Percentiles rank a stretch among this genome's conserved stretches.
Conservation (phyloP, 2,329 filamentous ascomycete species). For the Fusarium sp. region DNA sequence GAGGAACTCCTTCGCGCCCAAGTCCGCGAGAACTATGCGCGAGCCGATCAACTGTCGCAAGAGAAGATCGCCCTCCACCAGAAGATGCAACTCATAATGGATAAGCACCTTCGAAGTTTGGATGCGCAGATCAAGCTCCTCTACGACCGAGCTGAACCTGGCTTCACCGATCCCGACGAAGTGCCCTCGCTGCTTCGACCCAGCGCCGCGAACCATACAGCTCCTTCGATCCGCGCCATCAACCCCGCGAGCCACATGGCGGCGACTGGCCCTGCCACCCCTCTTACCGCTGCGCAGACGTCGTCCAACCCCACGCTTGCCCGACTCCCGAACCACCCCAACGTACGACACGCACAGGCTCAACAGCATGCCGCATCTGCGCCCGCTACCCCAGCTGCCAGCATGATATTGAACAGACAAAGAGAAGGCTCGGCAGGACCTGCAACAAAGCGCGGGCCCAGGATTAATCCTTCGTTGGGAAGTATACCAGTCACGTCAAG, state of each 20-base stretch:
- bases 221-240: slow-evolving; percentile 55
- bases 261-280: slow-evolving; percentile 42
- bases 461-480: slow-evolving; percentile 61
- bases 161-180: slow-evolving; percentile 72
- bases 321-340: slow-evolving; percentile 57
- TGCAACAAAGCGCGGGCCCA: slow-evolving; percentile 65
- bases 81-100: slow-evolving; percentile 70
- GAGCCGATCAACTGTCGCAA: slow-evolving; percentile 76
- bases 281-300: slow-evolving; percentile 42
- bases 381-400: slow-evolving; percentile 70
- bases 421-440: slow-evolving; percentile 71
- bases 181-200: slow-evolving; percentile 72
- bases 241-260: slow-evolving; percentile 56
- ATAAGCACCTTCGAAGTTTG: slow-evolving; percentile 72
- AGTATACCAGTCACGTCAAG: slow-evolving; percentile 65
- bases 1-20: slow-evolving; percentile 76
- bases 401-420: slow-evolving; percentile 69
- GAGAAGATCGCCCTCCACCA: slow-evolving; percentile 80
- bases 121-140: slow-evolving; percentile 73
- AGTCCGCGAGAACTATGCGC: slow-evolving; percentile 75
- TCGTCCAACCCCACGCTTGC: slow-evolving; percentile 57
- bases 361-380: slow-evolving; percentile 67
- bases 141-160: slow-evolving; percentile 71
- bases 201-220: slow-evolving; percentile 64
- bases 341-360: slow-evolving; percentile 63